Evolutionary conservation across 164 flowering plant species (phyloP).

Genomic region (Kalanchoe fedtschenkoi): DNA sequence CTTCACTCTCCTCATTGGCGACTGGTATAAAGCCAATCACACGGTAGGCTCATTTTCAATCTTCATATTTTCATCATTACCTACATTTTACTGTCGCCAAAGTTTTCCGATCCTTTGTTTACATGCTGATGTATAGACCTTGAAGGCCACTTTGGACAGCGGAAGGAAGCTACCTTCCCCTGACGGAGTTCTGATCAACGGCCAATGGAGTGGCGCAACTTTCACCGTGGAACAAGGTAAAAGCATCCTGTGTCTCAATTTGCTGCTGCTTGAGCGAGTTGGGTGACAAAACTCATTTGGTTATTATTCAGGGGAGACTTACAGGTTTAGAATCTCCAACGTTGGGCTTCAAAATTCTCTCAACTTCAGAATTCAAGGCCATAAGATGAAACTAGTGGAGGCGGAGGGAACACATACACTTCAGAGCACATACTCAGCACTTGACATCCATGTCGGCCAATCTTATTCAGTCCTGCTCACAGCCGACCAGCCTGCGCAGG

Average conservation of each 20-base stretch:
- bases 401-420: conserved; percentile 81
- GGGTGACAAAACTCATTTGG: not conserved
- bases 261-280: not conserved
- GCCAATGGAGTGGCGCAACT: conserved; percentile 30
- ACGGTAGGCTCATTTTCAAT: too few relatives aligned
- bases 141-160: conserved; percentile 32
- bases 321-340: conserved; percentile 51
- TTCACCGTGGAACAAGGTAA: conserved; percentile 45
- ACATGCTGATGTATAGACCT: conserved; percentile 15
- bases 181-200: conserved; percentile 50
- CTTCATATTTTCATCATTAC: too few relatives aligned
- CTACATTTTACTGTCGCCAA: too few relatives aligned
- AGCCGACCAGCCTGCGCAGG: conserved; percentile 50
- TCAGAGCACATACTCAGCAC: conserved; percentile 35
- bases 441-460: conserved; percentile 81
- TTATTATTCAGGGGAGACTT: conserved; percentile 33
- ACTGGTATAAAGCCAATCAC: conserved; percentile 45
- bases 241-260: not conserved
- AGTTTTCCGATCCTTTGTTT: not conserved
- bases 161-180: conserved; percentile 43
- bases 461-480: conserved; percentile 73
- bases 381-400: conserved; percentile 65
- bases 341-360: conserved; percentile 44
- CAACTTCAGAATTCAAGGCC: conserved; percentile 56
- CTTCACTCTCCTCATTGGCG: conserved; percentile 67